Evolutionary conservation across 2,329 filamentous ascomycete species (phyloP), one percentile per base, ranked within the genome.

Genomic region (Huntiella decipiens): DNA sequence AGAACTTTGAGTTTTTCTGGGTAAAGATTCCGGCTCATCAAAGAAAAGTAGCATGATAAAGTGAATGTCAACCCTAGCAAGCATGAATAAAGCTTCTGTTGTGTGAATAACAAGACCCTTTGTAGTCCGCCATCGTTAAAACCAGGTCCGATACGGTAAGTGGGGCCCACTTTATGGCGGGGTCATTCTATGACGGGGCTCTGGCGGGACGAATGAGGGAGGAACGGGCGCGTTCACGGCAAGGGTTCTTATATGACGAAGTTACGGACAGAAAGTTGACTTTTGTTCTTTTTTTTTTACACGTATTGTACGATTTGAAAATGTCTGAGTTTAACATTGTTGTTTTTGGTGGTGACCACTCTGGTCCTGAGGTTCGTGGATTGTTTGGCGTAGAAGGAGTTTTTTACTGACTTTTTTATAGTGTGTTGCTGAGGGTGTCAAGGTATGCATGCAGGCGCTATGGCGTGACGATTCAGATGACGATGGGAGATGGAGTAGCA

Each of bases 361-460:
- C 79, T 57, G 83, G 84, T 60, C 84, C 84, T 1, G 83, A 92
- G 75, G 82, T 85, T 63, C 55, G 73, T 55, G 13, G 5, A 42
- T 5, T 43, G n/a, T 34, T 12, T 33, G 5, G 3, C 3, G 5
- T 6, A 11, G n/a, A 11, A 5, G 13, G n/a, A 13, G 28, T 43
- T 10, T 32, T 16, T 43, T 28, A 34, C 31, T 43, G 7, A 33
- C 22, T n/a, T 40, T 15, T 44, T 50, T 36, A 49, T 49, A 62
- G 82, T 83, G 94, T 52, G 77, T 85, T 48, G 74, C 76, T 52
- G 86, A 94, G 66, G 85, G 76, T 51, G 65, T 94, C 57, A 93
- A 93, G 74, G 83, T 87, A 66, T 54, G 57, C 12, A 34, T 32
- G 12, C 12, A 36, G 12, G 34, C 12, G 34, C 34, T 16, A 36